These are phyloP conservation scores for Macrophomina pseudophaseolina DNA, from an alignment of 2,329 filamentous ascomycete genomes.

Conservation along the genomic window DNA sequence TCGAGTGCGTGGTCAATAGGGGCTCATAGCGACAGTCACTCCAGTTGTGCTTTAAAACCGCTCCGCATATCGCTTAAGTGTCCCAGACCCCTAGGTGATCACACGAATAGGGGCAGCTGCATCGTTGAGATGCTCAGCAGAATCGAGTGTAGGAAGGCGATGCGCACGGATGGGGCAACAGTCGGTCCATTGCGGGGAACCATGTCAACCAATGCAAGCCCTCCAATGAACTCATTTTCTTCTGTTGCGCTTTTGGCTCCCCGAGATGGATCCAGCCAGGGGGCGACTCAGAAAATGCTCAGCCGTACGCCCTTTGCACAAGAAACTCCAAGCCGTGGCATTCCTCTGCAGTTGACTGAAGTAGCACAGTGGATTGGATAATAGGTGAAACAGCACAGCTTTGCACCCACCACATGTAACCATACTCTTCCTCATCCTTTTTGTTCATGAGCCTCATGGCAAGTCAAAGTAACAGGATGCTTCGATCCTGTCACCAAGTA, in stretches of 20 bases:
- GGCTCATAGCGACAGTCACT: too few relatives aligned
- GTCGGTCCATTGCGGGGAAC: background rate
- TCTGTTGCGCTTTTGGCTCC: background rate
- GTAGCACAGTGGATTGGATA: too few relatives aligned
- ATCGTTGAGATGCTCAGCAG: background rate
- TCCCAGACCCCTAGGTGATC: background rate
- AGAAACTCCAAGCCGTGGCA: background rate
- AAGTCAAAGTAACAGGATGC: background rate
- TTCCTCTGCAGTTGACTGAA: too few relatives aligned
- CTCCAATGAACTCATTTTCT: background rate
- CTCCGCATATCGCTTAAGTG: background rate
- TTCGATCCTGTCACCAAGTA: background rate
- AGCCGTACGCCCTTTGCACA: too few relatives aligned
- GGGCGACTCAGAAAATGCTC: background rate
- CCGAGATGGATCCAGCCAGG: background rate
- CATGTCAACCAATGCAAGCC: background rate
- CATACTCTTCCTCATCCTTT: too few relatives aligned
- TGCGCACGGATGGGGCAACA: slow-evolving; percentile 9
- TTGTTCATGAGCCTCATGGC: too few relatives aligned
- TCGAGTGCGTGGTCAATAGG: too few relatives aligned
- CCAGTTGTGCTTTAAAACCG: too few relatives aligned
- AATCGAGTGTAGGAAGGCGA: background rate
- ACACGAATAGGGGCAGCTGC: background rate
- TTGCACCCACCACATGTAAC: too few relatives aligned
- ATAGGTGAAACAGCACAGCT: too few relatives aligned